A percentile compares a stretch with the other conserved stretches of the same genome.
These are phyloP conservation scores for Lentinula edodes DNA, from an alignment of 768 basidiomycete species.

Conservation along the genomic window DNA sequence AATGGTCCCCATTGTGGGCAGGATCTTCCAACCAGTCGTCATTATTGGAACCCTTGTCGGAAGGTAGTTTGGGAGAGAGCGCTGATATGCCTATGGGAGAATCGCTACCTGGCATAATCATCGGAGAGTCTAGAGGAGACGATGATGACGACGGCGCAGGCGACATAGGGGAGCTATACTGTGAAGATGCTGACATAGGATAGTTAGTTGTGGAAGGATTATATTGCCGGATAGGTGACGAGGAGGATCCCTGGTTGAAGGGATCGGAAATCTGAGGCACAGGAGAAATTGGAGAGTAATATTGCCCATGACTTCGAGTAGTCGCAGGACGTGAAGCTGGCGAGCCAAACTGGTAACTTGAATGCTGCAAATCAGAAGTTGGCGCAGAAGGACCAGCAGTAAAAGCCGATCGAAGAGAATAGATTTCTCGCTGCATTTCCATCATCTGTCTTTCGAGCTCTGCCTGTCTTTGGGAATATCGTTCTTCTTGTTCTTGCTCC, in stretches of 20 bases:
- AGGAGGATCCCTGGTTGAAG: slow-evolving; percentile 35
- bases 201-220: slow-evolving; percentile 14
- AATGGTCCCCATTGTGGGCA: slow-evolving; percentile 38
- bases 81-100: slow-evolving; percentile 4
- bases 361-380: slow-evolving; percentile 16
- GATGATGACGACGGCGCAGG: slow-evolving; percentile 14
- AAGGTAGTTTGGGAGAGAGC: slow-evolving; percentile 7
- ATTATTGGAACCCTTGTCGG: neutral
- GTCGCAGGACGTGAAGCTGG: neutral
- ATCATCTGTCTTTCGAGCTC: slow-evolving; percentile 54
- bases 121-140: slow-evolving; percentile 7
- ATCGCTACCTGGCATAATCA: slow-evolving; percentile 7
- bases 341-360: slow-evolving; percentile 14
- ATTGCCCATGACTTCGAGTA: neutral
- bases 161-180: slow-evolving; percentile 6
- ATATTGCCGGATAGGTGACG: slow-evolving; percentile 14
- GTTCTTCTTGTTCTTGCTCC: slow-evolving; percentile 69
- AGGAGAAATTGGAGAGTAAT: slow-evolving; percentile 31
- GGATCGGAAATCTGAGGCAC: slow-evolving; percentile 25
- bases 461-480: slow-evolving; percentile 44
- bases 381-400: slow-evolving; percentile 7
- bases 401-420: slow-evolving; percentile 36
- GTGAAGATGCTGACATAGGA: slow-evolving; percentile 19
- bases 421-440: slow-evolving; percentile 51
- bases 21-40: slow-evolving; percentile 33